Evolutionary conservation across 495 filamentous ascomycete genomes (phyloP).

Genomic region (Hypoxylon rickii): DNA sequence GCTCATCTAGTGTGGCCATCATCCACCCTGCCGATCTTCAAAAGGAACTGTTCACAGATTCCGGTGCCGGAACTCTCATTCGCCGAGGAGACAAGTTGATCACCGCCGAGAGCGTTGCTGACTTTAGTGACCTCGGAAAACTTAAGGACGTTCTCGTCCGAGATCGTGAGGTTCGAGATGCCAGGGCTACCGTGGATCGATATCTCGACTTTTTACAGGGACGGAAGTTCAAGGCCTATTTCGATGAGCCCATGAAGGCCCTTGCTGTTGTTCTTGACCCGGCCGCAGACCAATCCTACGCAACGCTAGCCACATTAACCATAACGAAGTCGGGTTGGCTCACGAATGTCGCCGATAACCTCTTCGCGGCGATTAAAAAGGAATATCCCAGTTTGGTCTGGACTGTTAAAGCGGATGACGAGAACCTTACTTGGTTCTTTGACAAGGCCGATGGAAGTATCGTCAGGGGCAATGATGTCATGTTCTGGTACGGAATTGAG

Average conservation of each 20-base stretch:
- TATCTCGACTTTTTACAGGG: slow-evolving; percentile 78
- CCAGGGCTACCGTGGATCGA: slow-evolving; percentile 79
- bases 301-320: slow-evolving; percentile 89
- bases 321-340: slow-evolving; percentile 96
- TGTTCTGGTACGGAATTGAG: slow-evolving; percentile 97
- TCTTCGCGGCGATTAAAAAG: slow-evolving; percentile 90
- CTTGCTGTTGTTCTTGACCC: slow-evolving; percentile 89
- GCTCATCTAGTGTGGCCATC: slow-evolving; percentile 94
- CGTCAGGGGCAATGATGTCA: slow-evolving; percentile 79
- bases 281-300: slow-evolving; percentile 53
- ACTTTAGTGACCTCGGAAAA: slow-evolving; percentile 76
- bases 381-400: slow-evolving; percentile 90
- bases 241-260: slow-evolving; percentile 94
- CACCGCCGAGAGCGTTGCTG: slow-evolving; percentile 69
- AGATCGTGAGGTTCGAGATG: slow-evolving; percentile 84
- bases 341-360: slow-evolving; percentile 95
- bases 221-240: slow-evolving; percentile 89
- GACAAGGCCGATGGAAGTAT: slow-evolving; percentile 95
- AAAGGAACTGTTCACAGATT: slow-evolving; percentile 96
- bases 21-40: slow-evolving; percentile 94
- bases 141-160: slow-evolving; percentile 84
- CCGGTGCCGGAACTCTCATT: slow-evolving; percentile 93
- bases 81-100: slow-evolving; percentile 90
- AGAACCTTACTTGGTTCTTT: slow-evolving; percentile 98
- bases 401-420: slow-evolving; percentile 96